Evolutionary conservation across 352 stramenopile species (phyloP), one percentile per base, ranked within the genome.

Genomic region (Hyaloperonospora arabidopsidis): DNA sequence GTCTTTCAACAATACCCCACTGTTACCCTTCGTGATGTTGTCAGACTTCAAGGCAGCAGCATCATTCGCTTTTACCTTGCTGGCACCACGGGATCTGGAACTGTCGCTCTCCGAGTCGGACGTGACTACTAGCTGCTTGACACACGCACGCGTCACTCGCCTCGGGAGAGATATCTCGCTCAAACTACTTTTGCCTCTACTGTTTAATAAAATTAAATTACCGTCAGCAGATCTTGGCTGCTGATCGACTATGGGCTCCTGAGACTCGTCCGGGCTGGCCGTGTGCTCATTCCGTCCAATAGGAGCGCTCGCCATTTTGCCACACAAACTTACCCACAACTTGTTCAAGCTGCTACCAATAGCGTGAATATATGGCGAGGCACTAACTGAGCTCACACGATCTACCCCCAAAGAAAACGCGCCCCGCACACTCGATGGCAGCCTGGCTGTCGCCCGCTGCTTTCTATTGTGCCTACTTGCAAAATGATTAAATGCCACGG

Each of bases 101-200:
- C 23, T 45, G 2, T 68, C 57, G 36, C 35, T 60, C 22, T 70
- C 67, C 18, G 56, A 65, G 49, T 60, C 53, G 7, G 61, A 54
- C 6, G 57, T 40, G 19, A 35, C 43, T 43, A 40, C 43, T 49
- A 38, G 22, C 28, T 60, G 35, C 13, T 45, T 64, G 28, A 40
- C 28, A 22, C 52, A 46, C 22, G 49, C 61, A 19, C 63, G 57
- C 13, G 64, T 76, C 46, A 63, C 19, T 0, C 63, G 47, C 19
- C 58, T 69, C 18, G 45, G 45, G 6, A 41, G 49, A 1, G 49
- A 51, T 21, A 59, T 54, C 5, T 72, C 65, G 34, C 70, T 61
- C 0, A 43, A 64, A 34, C 63, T 70, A 13, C 58, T 70, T 45
- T 45, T 63, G 29, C 49, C 52, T 54, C 49, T 52, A 19, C 48